Evolutionary conservation across 2,329 filamentous ascomycete genomes (phyloP).

Genomic region (Trichoderma pleuroti): DNA sequence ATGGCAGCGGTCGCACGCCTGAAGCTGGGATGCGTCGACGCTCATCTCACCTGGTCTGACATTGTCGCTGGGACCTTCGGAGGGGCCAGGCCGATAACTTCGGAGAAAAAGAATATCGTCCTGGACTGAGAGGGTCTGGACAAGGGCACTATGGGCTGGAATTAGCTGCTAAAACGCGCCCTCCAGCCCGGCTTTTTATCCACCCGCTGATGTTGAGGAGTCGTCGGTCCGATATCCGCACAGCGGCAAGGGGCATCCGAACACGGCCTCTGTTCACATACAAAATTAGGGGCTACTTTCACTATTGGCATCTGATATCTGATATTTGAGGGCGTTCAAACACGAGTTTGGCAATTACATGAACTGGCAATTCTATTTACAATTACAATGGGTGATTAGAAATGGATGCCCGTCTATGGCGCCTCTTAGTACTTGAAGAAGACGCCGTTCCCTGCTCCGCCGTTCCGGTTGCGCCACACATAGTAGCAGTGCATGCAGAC

Average conservation of each 20-base stretch:
- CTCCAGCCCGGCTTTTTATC: background rate
- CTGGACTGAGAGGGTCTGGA: background rate
- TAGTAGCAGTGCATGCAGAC: background rate
- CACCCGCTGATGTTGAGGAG: background rate
- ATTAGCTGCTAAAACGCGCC: background rate
- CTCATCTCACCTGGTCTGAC: background rate
- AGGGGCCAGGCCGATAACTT: background rate
- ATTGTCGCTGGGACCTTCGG: background rate
- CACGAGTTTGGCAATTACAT: background rate
- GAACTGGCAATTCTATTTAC: background rate
- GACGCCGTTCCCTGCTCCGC: background rate
- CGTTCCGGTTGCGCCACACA: background rate
- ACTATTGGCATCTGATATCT: background rate
- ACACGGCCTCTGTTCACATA: background rate
- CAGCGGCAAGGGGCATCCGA: background rate
- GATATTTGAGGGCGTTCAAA: background rate
- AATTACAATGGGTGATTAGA: background rate
- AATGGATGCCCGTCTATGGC: background rate
- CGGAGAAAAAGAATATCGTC: background rate
- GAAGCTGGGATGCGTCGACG: background rate
- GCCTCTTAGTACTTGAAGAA: background rate
- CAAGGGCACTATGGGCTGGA: background rate
- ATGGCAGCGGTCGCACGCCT: conserved; percentile 40
- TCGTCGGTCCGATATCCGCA: background rate
- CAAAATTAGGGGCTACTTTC: background rate